Conservation (phyloP, 108 stramenopile genomes). For the Fistulifera pelliculosa region DNA sequence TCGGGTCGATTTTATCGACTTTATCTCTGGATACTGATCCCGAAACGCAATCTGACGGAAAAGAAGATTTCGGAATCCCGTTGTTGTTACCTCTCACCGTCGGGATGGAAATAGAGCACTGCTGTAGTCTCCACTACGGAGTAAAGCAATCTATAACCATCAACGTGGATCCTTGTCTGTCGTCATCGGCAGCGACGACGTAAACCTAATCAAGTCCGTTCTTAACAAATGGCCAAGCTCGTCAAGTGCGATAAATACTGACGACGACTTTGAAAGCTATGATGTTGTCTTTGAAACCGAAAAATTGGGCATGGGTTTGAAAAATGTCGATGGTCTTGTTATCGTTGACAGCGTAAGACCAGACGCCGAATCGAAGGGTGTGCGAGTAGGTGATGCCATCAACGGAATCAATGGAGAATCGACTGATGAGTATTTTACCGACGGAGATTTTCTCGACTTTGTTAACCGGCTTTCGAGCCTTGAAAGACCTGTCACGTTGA, state of each 20-base stretch:
- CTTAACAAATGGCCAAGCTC: slow-evolving; percentile 28
- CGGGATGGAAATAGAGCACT: slow-evolving; percentile 34
- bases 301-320: slow-evolving; percentile 43
- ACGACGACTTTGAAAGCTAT: slow-evolving; percentile 5
- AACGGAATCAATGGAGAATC: slow-evolving; percentile 20
- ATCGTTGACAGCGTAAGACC: slow-evolving; percentile 37
- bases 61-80: slow-evolving; percentile 15
- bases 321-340: slow-evolving; percentile 20
- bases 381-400: slow-evolving; percentile 44
- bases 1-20: too few relatives aligned
- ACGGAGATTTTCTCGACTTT: slow-evolving; percentile 19
- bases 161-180: slow-evolving; percentile 58
- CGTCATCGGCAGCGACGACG: slow-evolving; percentile 56
- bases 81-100: slow-evolving; percentile 64
- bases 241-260: not conserved
- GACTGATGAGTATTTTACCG: too few relatives aligned
- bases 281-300: slow-evolving; percentile 27
- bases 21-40: too few relatives aligned
- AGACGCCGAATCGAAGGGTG: slow-evolving; percentile 2
- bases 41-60: too few relatives aligned
- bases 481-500: slow-evolving; percentile 36
- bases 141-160: slow-evolving; percentile 32
- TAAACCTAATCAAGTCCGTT: slow-evolving; percentile 43
- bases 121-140: not conserved
- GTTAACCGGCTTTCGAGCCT: slow-evolving; percentile 25